Conservation (phyloP, 148 eudicot genomes). For the Cornus suecica region DNA sequence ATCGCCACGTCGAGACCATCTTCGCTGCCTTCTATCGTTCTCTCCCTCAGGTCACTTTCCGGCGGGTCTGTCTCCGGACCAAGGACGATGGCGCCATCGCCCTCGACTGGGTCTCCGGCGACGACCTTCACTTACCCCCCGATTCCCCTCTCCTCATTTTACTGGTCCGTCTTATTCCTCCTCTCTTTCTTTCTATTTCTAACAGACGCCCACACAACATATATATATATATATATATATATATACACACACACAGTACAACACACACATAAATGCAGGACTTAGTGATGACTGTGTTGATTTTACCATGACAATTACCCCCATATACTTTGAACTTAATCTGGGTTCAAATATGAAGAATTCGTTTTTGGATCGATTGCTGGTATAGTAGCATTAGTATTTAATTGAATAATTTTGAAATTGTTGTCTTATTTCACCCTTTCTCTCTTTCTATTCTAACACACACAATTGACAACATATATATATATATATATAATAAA, state of each 20-base stretch:
- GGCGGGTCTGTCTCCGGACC: conserved; percentile 74
- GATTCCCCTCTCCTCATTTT: conserved; percentile 65
- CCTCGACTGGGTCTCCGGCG: conserved; percentile 94
- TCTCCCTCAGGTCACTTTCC: conserved; percentile 50
- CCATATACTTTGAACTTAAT: no score
- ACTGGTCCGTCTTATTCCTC: conserved; percentile 41
- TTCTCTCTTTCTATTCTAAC: no score
- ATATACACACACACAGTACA: no score
- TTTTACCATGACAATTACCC: not conserved
- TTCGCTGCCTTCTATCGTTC: conserved; percentile 76
- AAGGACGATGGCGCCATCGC: conserved; percentile 66
- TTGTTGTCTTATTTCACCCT: no score
- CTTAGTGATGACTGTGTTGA: no score
- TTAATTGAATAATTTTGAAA: not conserved
- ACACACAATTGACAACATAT: no score
- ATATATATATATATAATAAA: no score
- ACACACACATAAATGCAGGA: no score
- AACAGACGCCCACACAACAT: not conserved
- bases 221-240: not conserved
- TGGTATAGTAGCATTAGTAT: not conserved
- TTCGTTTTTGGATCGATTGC: not conserved
- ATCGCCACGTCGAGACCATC: conserved; percentile 81
- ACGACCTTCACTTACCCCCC: conserved; percentile 36
- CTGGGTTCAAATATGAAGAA: no score
- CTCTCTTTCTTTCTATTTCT: not conserved